Evolutionary conservation across 108 stramenopile species (phyloP).

Genomic region (Fragilaria crotonensis): DNA sequence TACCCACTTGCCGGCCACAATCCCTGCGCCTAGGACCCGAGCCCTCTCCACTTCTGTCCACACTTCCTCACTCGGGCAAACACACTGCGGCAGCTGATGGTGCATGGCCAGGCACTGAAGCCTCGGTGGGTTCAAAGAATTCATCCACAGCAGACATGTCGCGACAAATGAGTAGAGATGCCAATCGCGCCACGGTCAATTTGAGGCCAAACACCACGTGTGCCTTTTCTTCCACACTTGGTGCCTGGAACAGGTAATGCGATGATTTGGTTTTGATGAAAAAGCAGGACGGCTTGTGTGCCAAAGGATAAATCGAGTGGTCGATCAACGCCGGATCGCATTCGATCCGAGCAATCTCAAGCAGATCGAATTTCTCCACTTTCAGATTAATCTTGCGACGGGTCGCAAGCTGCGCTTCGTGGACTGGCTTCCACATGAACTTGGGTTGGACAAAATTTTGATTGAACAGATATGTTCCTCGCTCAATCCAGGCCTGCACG

Average conservation of each 20-base stretch:
- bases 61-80: too few relatives aligned
- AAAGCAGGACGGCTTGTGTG: conserved; percentile 22
- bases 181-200: conserved; percentile 43
- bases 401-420: conserved; percentile 16
- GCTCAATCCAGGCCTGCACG: conserved; percentile 46
- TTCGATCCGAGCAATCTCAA: conserved; percentile 41
- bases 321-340: conserved; percentile 31
- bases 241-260: conserved; percentile 35
- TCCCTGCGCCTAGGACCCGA: too few relatives aligned
- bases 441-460: conserved; percentile 45
- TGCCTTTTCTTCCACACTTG: conserved; percentile 26
- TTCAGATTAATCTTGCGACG: conserved; percentile 18
- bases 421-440: conserved; percentile 28
- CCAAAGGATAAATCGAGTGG: conserved; percentile 30
- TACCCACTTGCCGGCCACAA: too few relatives aligned
- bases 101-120: too few relatives aligned
- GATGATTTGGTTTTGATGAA: conserved; percentile 33
- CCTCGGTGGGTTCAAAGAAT: conserved; percentile 51
- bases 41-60: too few relatives aligned
- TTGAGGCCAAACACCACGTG: conserved; percentile 46
- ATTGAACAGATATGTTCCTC: conserved; percentile 37
- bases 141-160: conserved; percentile 41
- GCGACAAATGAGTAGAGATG: conserved; percentile 45
- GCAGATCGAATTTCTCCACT: conserved; percentile 29
- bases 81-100: too few relatives aligned